A percentile compares a stretch with the other conserved stretches of the same genome.
phyloP scores from a whole-genome alignment of 495 filamentous ascomycete genomes.

The Melanomma pulvis-pyrius region DNA sequence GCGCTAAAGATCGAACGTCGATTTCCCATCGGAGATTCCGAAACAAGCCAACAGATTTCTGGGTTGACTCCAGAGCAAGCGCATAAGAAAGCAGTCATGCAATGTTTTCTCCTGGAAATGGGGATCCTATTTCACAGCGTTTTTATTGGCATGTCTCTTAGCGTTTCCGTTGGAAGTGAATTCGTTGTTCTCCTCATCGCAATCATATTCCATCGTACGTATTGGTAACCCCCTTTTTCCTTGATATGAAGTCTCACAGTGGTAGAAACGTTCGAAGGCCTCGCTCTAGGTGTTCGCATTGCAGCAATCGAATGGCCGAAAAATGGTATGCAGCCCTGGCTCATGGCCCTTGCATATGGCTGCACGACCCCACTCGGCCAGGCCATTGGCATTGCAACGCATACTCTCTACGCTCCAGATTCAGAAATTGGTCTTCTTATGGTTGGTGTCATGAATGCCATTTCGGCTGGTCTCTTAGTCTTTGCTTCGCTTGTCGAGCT shows the following conservation, averaged over 20 bases:
- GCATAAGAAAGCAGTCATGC: constrained; percentile 64
- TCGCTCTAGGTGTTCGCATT: constrained; percentile 74
- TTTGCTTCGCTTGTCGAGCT: constrained; percentile 21
- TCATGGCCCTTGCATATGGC: constrained; percentile 20
- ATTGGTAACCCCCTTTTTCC: no score
- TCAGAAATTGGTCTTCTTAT: constrained; percentile 8
- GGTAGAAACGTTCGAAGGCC: constrained; percentile 66
- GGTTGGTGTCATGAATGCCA: constrained; percentile 20
- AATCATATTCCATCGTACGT: constrained; percentile 70
- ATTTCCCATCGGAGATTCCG: background rate
- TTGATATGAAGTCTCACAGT: background rate
- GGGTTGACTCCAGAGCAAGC: constrained; percentile 40
- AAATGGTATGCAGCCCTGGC: constrained; percentile 37
- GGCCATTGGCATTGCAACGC: constrained; percentile 12
- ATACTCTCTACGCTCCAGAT: constrained; percentile 10
- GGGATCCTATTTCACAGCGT: constrained; percentile 86
- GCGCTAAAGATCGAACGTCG: background rate
- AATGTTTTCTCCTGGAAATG: constrained; percentile 79
- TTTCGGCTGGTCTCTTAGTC: constrained; percentile 10
- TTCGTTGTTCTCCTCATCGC: constrained; percentile 81
- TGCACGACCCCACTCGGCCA: constrained; percentile 19
- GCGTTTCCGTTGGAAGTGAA: constrained; percentile 74
- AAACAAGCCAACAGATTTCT: background rate
- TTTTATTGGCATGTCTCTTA: constrained; percentile 88
- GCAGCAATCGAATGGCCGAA: constrained; percentile 65